These are phyloP conservation scores for Colletotrichum falcatum DNA, from an alignment of 2,329 filamentous ascomycete genomes.

Conservation along the genomic window DNA sequence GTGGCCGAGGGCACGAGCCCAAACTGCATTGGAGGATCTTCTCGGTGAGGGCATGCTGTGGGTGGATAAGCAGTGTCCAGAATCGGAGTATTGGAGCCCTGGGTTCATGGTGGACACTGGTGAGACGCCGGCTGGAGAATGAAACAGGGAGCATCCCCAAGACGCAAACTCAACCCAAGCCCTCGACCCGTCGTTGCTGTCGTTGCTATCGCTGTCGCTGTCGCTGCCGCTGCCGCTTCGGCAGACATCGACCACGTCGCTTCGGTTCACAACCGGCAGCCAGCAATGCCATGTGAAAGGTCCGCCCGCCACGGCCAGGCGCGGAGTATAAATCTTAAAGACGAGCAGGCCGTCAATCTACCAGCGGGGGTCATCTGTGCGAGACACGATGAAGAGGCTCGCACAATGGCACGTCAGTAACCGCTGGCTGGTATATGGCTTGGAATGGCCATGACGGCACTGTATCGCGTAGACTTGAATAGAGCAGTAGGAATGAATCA, in stretches of 20 bases:
- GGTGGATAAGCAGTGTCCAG: conserved; percentile 86
- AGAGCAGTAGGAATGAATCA: neutral
- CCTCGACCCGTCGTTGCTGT: neutral
- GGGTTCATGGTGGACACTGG: conserved; percentile 72
- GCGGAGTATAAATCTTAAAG: neutral
- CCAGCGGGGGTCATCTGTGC: neutral
- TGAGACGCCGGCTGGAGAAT: conserved; percentile 41
- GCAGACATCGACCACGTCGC: neutral
- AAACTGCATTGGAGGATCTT: conserved; percentile 91
- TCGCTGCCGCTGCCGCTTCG: neutral
- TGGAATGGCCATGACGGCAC: neutral
- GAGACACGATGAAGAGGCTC: neutral
- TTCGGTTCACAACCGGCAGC: neutral
- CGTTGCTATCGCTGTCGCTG: neutral
- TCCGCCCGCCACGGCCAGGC: neutral
- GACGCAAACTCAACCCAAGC: conserved; percentile 43
- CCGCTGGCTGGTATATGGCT: neutral
- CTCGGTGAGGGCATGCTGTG: conserved; percentile 91
- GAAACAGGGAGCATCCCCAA: conserved; percentile 28
- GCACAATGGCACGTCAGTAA: too few relatives aligned
- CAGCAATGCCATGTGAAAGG: neutral
- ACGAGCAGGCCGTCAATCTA: neutral
- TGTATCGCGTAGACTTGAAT: neutral
- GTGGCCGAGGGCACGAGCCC: conserved; percentile 87
- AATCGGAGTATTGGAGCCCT: conserved; percentile 95